Evolutionary conservation across 1,284 basidiomycete species (phyloP), one percentile per base, ranked within the genome.

Genomic region (Ganoderma multipileum): DNA sequence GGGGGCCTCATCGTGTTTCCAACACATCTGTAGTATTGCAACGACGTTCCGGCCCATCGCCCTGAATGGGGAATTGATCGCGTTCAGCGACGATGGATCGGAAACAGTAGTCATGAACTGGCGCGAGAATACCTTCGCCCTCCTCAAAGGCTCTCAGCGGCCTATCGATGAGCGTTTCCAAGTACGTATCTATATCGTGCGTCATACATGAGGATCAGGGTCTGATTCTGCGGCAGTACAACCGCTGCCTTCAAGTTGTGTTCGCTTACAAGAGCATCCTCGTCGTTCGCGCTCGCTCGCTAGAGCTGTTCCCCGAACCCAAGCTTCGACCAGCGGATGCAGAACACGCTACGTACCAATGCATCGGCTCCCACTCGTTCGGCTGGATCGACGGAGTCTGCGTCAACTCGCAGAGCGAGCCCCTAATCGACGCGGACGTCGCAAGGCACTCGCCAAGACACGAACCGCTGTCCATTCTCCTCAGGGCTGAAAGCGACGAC

Each of bases 381-480:
- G 89, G 89, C 26, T 91, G 89, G 89, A 84, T 89, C 11, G 89
- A 91, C 62, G 85, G 85, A 5, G 82, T 86, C 0, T 75, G 83
- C 0, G 73, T 82, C 65, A 70, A 50, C 20, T 23, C 67, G 0
- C 68, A 71, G n/a, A 41, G 44, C 30, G 68, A 42, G 64, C 18
- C 75, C 0, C 50, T 61, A 23, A 16, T 52, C 23, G 59, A 54
- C 18, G 36, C 16, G 0, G 26, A 38, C 9, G 63, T 16, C 2
- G 20, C 6, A 8, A 18, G 16, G 20, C 5, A 2, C 0, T n/a
- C 58, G 0, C 26, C n/a, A 3, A 36, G 47, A 20, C 50, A 70
- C 50, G 61, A 78, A 4, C 70, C 77, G 3, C 71, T 90, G n/a
- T 83, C 84, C 0, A 81, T 91, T 58, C 81, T 91, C 7, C 75